Conservation (phyloP, 345 rosid genomes). For the Bruguiera sexangula region DNA sequence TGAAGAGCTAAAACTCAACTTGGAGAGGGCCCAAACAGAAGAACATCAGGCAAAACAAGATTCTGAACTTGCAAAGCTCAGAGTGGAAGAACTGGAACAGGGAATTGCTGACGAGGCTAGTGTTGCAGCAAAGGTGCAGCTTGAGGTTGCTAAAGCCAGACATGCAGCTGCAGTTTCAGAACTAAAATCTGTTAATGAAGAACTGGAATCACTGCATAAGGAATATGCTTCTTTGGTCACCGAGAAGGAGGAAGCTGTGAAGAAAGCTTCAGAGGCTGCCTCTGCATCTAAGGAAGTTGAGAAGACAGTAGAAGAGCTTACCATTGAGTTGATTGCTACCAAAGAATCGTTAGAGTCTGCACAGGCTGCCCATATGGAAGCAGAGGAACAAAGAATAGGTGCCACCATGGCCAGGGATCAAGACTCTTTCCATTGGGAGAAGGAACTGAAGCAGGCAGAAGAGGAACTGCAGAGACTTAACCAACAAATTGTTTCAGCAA, state of each 20-base stretch:
- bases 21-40: constrained; percentile 88
- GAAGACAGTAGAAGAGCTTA: constrained; percentile 82
- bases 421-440: constrained; percentile 79
- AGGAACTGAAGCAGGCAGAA: constrained; percentile 76
- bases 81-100: constrained; percentile 91
- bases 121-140: constrained; percentile 91
- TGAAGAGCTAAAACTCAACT: constrained; percentile 78
- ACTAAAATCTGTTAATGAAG: constrained; percentile 63
- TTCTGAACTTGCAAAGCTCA: constrained; percentile 79
- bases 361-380: constrained; percentile 90
- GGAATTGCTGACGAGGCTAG: constrained; percentile 88
- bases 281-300: constrained; percentile 76
- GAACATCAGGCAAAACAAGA: constrained; percentile 92
- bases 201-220: constrained; percentile 47
- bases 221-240: constrained; percentile 55
- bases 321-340: constrained; percentile 75
- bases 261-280: constrained; percentile 70
- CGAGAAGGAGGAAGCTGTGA: constrained; percentile 56
- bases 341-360: constrained; percentile 83
- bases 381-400: constrained; percentile 84
- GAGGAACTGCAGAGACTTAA: constrained; percentile 69
- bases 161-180: constrained; percentile 70
- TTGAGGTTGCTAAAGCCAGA: constrained; percentile 88
- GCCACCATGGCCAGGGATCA: constrained; percentile 81
- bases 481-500: constrained; percentile 63